Evolutionary conservation across 257 asterid species (phyloP), one percentile per base, ranked within the genome.

Genomic region (Henckelia pumila): DNA sequence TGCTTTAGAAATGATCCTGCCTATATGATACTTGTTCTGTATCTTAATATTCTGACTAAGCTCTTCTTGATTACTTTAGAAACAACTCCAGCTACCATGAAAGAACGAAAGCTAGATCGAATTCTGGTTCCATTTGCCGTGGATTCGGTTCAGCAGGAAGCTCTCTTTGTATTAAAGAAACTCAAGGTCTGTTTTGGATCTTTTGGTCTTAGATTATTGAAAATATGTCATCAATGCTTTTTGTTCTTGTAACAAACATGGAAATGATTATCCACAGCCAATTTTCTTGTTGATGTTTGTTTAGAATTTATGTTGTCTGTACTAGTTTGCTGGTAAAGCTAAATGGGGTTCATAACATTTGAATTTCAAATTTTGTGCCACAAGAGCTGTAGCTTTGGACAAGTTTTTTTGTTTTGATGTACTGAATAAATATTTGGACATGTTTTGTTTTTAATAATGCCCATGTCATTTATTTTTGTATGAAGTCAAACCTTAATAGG

Each of bases 91-190:
- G 28, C 50, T 66, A 29, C 66, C 26, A 44, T 59, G 21, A 72
- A 61, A 64, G 80, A 77, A 72, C 78, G 76, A 66, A 79, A 75
- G 68, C 75, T 66, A 59, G 87, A 78, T 49, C 91, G 86, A 0
- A 61, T 84, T 66, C 64, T 84, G 59, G 71, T 88, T 73, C 91
- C 95, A 50, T 73, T 83, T 60, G 64, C 81, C 64, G 93, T 79
- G 66, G 98, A 92, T 89, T 77, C 84, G 65, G 79, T 87, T 78
- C 97, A 92, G 79, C 82, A 83, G 73, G 96, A 89, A 84, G 96
- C 98, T 80, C 62, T 89, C 50, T 66, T 59, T 24, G 61, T 82
- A 62, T 76, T 92, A 68, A 88, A 86, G 85, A 85, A 88, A 78
- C 88, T 92, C 82, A 82, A 92, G 95, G 98, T 92, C 81, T 59